Base-by-base conservation (phyloP, 805 yeast genomes). In the Saccharomycopsis selenospora region DNA sequence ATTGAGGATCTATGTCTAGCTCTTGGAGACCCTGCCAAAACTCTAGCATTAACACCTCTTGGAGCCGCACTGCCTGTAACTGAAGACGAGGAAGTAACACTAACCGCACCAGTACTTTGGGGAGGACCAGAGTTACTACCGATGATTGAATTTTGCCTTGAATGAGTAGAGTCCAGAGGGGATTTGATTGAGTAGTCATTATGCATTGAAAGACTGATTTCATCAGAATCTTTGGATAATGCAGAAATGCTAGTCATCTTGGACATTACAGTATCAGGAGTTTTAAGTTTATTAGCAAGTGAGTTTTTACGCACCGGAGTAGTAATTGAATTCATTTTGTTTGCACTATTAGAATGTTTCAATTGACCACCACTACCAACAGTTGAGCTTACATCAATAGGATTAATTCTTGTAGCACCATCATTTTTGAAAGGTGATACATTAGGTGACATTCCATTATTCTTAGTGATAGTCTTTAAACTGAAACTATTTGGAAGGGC, bases 401-500 rank as follows among this genome's bases (percentile, higher is more conserved):
- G n/a, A n/a, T n/a, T n/a, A n/a, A n/a, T n/a, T n/a, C n/a, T n/a
- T n/a, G n/a, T n/a, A 42, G 22, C 17, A 5, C 26, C 4, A 5
- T n/a, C 26, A 22, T 43, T n/a, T 43, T 36, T 45, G 36, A 10
- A 48, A 3, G 50, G 50, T 3, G 46, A 42, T 3, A 42, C 17
- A 10, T 42, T 36, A 3, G 51, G 51, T 18, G 52, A 26, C 11
- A 36, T 17, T 4, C 24, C 26, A 26, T 22, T 23, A n/a, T n/a
- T n/a, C 14, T 43, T 47, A 11, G 52, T 48, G 17, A 48, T 26
- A 7, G 52, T 48, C 26, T 43, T 40, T 24, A 23, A 26, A 22
- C 52, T 48, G 18, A 40, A 43, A 28, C 52, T 48, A 28, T 41
- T 36, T n/a, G 36, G 25, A 22, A 45, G 38, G 3, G 43, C 25